A percentile compares a stretch with the other conserved stretches of the same genome.
Evolutionary conservation across 2,329 filamentous ascomycete species (phyloP).

Genomic region (Pseudogymnoascus sp.): DNA sequence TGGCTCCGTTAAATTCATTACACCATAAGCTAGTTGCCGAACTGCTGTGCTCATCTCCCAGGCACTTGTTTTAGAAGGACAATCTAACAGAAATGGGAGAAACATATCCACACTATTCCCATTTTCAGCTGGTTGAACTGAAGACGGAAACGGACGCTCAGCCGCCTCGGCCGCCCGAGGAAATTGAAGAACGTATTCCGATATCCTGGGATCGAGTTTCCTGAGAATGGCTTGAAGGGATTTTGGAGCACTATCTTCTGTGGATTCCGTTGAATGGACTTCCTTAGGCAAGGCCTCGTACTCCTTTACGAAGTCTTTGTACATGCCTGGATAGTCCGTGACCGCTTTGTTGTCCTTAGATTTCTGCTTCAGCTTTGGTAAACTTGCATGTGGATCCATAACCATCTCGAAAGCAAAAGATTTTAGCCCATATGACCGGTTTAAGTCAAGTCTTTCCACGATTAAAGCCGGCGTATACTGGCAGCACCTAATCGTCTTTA

Average conservation of each 20-base stretch:
- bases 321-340: slow-evolving; percentile 14
- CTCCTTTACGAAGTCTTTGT: slow-evolving; percentile 26
- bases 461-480: slow-evolving; percentile 37
- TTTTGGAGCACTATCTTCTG: slow-evolving; percentile 6
- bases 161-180: slow-evolving; percentile 17
- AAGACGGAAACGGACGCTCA: slow-evolving; percentile 22
- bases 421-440: slow-evolving; percentile 31
- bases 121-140: slow-evolving; percentile 17
- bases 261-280: neutral
- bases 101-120: slow-evolving; percentile 42
- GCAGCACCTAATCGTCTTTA: slow-evolving; percentile 20
- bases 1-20: slow-evolving; percentile 35
- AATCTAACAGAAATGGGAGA: slow-evolving; percentile 55
- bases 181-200: slow-evolving; percentile 42
- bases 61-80: slow-evolving; percentile 44
- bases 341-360: slow-evolving; percentile 19
- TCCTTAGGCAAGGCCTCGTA: neutral
- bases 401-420: slow-evolving; percentile 29
- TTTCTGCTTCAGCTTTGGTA: slow-evolving; percentile 21
- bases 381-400: slow-evolving; percentile 20
- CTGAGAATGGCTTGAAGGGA: slow-evolving; percentile 11
- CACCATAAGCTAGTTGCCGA: slow-evolving; percentile 47
- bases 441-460: slow-evolving; percentile 37
- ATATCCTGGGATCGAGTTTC: slow-evolving; percentile 40
- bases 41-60: slow-evolving; percentile 47